phyloP scores from a whole-genome alignment of 768 basidiomycete genomes.

The Leccinum arenicola region DNA sequence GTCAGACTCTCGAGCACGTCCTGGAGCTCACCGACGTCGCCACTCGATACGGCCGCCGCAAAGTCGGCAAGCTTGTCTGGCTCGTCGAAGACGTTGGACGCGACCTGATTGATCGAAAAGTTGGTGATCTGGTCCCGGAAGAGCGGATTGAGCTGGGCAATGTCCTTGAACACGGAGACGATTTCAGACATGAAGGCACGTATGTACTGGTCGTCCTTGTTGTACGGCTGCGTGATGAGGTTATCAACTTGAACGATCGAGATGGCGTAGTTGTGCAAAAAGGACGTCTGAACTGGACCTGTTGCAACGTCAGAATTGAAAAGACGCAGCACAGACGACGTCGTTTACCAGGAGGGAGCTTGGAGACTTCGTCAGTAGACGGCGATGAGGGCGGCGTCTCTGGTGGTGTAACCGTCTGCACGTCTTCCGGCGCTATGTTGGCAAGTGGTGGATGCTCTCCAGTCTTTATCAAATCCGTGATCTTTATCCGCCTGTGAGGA shows the following conservation, averaged over 20 bases:
- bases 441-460: constrained; percentile 42
- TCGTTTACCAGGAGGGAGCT: constrained; percentile 23
- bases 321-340: too few relatives aligned
- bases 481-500: constrained; percentile 86
- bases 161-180: constrained; percentile 97
- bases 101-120: constrained; percentile 90
- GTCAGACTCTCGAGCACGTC: constrained; percentile 85
- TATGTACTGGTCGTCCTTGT: constrained; percentile 92
- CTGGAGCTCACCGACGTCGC: constrained; percentile 90
- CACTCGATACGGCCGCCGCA: constrained; percentile 91
- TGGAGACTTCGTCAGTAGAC: constrained; percentile 24
- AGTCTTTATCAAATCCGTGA: constrained; percentile 81
- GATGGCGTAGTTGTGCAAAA: constrained; percentile 75
- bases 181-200: constrained; percentile 97
- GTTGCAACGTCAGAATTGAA: constrained; percentile 7
- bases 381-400: constrained; percentile 34
- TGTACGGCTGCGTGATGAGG: constrained; percentile 74
- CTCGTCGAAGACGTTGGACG: constrained; percentile 93
- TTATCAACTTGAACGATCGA: constrained; percentile 91
- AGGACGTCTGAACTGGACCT: constrained; percentile 78
- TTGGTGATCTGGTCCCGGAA: constrained; percentile 99
- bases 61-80: constrained; percentile 98
- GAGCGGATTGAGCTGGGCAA: constrained; percentile 93
- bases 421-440: constrained; percentile 37
- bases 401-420: constrained; percentile 46